Evolutionary conservation across 2,329 filamentous ascomycete species (phyloP).

Genomic region (Salinomyces thailandicus): DNA sequence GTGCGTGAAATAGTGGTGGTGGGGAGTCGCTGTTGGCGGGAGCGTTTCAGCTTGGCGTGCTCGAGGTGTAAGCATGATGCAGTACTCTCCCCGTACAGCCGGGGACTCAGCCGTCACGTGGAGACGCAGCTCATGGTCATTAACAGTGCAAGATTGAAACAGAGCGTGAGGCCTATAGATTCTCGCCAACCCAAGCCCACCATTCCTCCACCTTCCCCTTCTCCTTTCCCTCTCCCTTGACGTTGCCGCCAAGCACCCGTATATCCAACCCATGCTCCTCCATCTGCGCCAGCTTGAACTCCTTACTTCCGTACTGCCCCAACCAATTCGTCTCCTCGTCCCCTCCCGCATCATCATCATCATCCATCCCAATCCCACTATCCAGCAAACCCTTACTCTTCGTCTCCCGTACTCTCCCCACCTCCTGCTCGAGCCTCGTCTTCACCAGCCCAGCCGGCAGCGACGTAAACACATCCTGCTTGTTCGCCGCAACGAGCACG

Average conservation of each 20-base stretch:
- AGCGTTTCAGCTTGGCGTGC: too few species aligned
- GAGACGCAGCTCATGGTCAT: too few species aligned
- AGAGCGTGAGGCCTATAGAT: constrained; percentile 43
- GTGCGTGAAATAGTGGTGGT: too few species aligned
- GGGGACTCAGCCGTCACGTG: too few species aligned
- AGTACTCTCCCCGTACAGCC: too few species aligned
- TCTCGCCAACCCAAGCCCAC: constrained; percentile 82
- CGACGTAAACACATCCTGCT: constrained; percentile 90
- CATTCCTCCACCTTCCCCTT: constrained; percentile 62
- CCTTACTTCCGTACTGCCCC: constrained; percentile 65
- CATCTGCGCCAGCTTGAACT: constrained; percentile 73
- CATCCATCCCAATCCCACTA: constrained; percentile 61
- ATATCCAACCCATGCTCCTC: constrained; percentile 72
- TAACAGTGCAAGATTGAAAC: background rate
- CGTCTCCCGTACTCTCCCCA: constrained; percentile 65
- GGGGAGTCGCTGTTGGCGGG: too few species aligned
- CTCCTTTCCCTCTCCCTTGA: constrained; percentile 44
- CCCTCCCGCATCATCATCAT: constrained; percentile 35
- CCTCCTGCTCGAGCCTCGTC: constrained; percentile 43
- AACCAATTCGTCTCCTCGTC: constrained; percentile 72
- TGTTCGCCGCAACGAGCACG: constrained; percentile 83
- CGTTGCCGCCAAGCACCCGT: constrained; percentile 66
- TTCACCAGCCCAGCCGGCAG: constrained; percentile 49
- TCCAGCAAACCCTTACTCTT: constrained; percentile 73
- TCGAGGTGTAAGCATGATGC: too few species aligned